Evolutionary conservation across 768 basidiomycete species (phyloP).

Genomic region (Austroboletus eburneus): DNA sequence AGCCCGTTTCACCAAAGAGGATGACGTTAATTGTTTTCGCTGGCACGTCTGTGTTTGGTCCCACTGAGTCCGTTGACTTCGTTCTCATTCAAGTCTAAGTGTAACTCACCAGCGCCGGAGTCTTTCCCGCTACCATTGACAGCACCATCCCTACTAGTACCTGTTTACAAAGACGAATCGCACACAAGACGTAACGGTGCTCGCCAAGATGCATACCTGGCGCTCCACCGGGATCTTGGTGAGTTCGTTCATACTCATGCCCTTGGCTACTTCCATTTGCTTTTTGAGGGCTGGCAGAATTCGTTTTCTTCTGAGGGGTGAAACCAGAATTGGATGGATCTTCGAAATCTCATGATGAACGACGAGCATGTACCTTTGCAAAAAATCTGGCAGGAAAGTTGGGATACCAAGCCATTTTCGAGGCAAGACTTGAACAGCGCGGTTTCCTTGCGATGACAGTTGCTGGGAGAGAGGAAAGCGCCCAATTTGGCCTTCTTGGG

Average conservation of each 20-base stretch:
- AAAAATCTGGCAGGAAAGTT: too few relatives aligned
- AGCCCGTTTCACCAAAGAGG: constrained; percentile 3
- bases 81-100: not conserved
- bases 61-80: too few relatives aligned
- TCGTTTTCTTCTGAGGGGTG: not conserved
- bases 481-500: too few relatives aligned
- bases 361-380: too few relatives aligned
- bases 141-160: not conserved
- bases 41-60: not conserved
- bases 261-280: not conserved
- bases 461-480: too few relatives aligned
- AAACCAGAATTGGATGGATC: not conserved
- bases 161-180: not conserved
- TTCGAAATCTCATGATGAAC: not conserved
- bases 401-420: too few relatives aligned
- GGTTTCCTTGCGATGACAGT: too few relatives aligned
- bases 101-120: not conserved
- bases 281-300: not conserved
- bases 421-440: too few relatives aligned
- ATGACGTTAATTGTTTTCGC: constrained; percentile 1
- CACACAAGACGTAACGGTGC: not conserved
- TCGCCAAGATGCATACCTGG: not conserved
- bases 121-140: not conserved
- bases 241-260: too few relatives aligned
- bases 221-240: too few relatives aligned